These are phyloP conservation scores for Fonticula alba DNA, from an alignment of 78 protist species.

Conservation along the genomic window DNA sequence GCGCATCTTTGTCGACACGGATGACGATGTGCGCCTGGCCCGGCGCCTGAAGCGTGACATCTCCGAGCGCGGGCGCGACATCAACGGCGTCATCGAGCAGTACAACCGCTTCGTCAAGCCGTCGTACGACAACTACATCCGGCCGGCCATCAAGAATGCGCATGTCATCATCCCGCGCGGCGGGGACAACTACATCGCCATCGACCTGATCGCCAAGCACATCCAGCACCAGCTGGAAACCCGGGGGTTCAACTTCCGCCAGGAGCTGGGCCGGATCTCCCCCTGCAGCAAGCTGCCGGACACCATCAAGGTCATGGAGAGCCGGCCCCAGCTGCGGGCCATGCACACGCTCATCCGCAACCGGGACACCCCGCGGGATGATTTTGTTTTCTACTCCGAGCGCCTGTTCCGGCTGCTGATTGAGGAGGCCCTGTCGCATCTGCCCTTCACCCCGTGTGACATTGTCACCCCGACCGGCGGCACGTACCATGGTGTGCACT, in stretches of 20 bases:
- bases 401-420: conserved; percentile 29
- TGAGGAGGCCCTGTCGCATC: conserved; percentile 16
- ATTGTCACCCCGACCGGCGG: conserved; percentile 17
- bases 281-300: conserved; percentile 2
- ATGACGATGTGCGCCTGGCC: conserved; percentile 26
- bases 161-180: conserved; percentile 24
- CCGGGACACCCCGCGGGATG: conserved; percentile 16
- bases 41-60: conserved; percentile 7
- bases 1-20: conserved; percentile 24
- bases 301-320: not conserved
- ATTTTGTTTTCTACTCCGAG: conserved; percentile 33
- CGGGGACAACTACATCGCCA: conserved; percentile 9
- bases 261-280: not conserved
- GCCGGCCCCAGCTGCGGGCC: conserved; percentile 3
- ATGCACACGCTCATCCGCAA: conserved; percentile 35
- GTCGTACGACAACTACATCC: conserved; percentile 12
- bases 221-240: not conserved
- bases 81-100: conserved; percentile 17
- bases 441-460: not conserved
- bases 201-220: conserved; percentile 8
- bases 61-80: conserved; percentile 15
- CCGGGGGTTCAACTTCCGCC: conserved; percentile 7
- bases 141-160: conserved; percentile 14
- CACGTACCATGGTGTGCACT: conserved; percentile 11
- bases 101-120: conserved; percentile 26